Evolutionary conservation across 768 basidiomycete species (phyloP), one percentile per base, ranked within the genome.

Genomic region (Boletus edulis): DNA sequence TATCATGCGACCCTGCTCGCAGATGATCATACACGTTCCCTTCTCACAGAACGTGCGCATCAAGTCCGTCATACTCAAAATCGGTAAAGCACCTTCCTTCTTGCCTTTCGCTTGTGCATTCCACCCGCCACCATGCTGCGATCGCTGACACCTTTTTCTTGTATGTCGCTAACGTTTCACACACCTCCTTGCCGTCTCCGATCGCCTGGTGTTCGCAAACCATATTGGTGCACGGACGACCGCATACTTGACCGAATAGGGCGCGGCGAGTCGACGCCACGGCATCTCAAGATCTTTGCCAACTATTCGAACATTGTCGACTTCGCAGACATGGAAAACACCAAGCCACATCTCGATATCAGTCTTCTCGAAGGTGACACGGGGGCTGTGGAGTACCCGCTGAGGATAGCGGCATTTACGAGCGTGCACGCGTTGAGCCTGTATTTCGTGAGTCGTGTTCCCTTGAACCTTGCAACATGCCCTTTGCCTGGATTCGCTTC

Each of bases 21-120:
- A 93, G 91, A 75, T 92, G 52, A 86, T 93, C 63, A 77, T 94
- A 56, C 89, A 91, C 67, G 71, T 94, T 46, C 89, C 91, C 0
- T 94, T 94, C 74, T 79, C 78, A 1, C 80, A 91, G 67, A 87
- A 85, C 62, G 91, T 93, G 24, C 78, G 89, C 44, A 68, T 94
- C 41, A 82, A 82, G 56, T 90, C 91, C 17, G 67, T 94, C 7
- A 64, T 92, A 18, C 72, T 94, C 51, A 93, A 93, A 68, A 70
- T 90, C 42, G 91, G 91, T 89, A 65, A 60, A 77, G 62, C 3
- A 22, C 41, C 54, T 15, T 57, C 42, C 51, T 46, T 46, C 41
- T 40, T 6, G 42, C 24, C 38, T 38, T 40, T 29, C 7, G 13
- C 61, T 53, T 43, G 55, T 35, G 51, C 32, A 48, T 53, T 52